phyloP scores from a whole-genome alignment of 495 filamentous ascomycete species.

The Daldinia grandis region DNA sequence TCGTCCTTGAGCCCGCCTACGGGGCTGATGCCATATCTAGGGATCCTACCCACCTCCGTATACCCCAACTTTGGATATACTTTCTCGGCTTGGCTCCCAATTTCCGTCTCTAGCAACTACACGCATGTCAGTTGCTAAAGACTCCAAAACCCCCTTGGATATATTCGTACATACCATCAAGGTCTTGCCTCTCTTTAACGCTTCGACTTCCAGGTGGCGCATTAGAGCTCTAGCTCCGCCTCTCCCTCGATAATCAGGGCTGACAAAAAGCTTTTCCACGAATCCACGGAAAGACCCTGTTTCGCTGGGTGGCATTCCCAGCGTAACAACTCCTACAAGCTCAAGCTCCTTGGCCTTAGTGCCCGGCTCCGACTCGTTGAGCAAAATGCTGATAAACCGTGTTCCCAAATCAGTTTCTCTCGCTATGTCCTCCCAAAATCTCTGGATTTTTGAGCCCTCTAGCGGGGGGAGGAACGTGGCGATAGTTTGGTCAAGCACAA shows the following conservation, averaged over 20 bases:
- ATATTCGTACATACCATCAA: constrained; percentile 45
- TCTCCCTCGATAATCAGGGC: constrained; percentile 40
- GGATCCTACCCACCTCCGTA: constrained; percentile 33
- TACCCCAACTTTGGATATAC: constrained; percentile 51
- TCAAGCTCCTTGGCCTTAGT: background rate
- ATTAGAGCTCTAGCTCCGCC: constrained; percentile 48
- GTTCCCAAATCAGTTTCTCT: constrained; percentile 2
- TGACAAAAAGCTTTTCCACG: constrained; percentile 53
- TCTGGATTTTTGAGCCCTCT: background rate
- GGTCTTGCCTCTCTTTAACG: constrained; percentile 45
- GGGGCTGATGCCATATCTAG: constrained; percentile 45
- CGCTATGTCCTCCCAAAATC: background rate
- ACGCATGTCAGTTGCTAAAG: background rate
- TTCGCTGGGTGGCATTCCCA: constrained; percentile 47
- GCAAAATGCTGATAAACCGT: constrained; percentile 4
- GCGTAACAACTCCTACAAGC: constrained; percentile 47
- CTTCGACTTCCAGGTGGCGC: constrained; percentile 49
- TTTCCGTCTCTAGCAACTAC: constrained; percentile 49
- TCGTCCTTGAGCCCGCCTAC: constrained; percentile 46
- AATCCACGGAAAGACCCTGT: constrained; percentile 49
- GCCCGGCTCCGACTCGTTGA: constrained; percentile 5
- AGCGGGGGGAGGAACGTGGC: constrained; percentile 4
- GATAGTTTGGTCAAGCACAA: constrained; percentile 1
- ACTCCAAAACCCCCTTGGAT: background rate
- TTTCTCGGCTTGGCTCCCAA: constrained; percentile 47